Evolutionary conservation across 495 filamentous ascomycete genomes (phyloP), one percentile per base, ranked within the genome.

Genomic region (Choiromyces venosus): DNA sequence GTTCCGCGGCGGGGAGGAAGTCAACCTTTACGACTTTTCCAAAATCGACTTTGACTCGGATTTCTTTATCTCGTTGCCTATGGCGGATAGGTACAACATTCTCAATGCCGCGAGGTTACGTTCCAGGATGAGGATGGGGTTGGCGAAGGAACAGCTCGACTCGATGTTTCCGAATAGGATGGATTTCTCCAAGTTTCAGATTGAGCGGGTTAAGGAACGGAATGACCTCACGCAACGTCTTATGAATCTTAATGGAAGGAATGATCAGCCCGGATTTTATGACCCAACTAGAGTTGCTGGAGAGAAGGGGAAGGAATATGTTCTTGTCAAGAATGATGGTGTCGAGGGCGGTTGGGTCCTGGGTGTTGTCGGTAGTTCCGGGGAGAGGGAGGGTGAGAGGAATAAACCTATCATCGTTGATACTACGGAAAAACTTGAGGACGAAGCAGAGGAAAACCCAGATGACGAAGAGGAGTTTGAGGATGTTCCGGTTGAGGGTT

Each of bases 121-220:
- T 71, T 95, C 92, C 78, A 85, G 95, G 42, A 84, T 99, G 73
- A 87, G 95, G 68, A 97, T 99, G 95, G 95, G 95, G 0, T 87
- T 97, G 79, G 94, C 92, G 68, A 98, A 97, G 83, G 95, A 98
- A 76, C 95, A 99, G 81, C 83, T 99, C 25, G 93, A 97, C 76
- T 87, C 82, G 37, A 98, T 97, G 95, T 99, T 99, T 77, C 96
- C 95, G 0, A 90, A 99, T 80, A 88, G 95, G n/a, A 97, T 98
- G 92, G 95, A 90, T 5, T 99, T 99, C 76, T 96, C 93, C 0
- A 90, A 86, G 67, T 99, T 99, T 81, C 95, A 99, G 84, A 97
- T 99, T 71, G 96, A 97, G 77, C 86, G 95, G 42, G 96, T 98
- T 25, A 87, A 84, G 76, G 93, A 97, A 81, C 87, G 95, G 52